phyloP scores from a whole-genome alignment of 176 grass and related monocot genomes.

The Lolium multiflorum region DNA sequence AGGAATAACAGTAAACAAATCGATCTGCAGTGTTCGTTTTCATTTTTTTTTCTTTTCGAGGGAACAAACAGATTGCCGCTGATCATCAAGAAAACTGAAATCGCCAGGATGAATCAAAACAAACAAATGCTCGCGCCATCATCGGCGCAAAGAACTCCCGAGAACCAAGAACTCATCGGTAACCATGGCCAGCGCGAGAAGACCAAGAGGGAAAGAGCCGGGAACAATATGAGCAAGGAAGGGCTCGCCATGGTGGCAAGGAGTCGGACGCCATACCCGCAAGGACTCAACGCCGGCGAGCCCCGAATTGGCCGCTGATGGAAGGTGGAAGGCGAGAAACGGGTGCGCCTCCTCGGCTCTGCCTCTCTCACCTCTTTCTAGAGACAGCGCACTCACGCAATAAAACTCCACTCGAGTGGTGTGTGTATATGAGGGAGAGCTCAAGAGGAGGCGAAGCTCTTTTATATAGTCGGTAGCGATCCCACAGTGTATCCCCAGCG shows the following conservation, averaged over 20 bases:
- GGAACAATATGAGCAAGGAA: neutral
- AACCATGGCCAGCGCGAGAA: too few relatives aligned
- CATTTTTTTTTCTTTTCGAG: too few relatives aligned
- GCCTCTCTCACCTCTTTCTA: neutral
- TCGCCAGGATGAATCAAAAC: conserved; percentile 28
- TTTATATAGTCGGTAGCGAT: conserved; percentile 34
- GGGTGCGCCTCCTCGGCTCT: neutral
- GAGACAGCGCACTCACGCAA: neutral
- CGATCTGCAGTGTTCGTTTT: neutral
- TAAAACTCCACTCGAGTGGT: conserved; percentile 3
- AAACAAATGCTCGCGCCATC: conserved; percentile 36
- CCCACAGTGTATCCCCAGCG: neutral
- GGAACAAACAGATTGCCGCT: neutral
- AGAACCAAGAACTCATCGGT: neutral
- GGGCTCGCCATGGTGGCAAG: neutral
- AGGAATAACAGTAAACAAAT: conserved; percentile 36
- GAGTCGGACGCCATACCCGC: conserved; percentile 1
- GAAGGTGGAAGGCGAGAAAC: neutral
- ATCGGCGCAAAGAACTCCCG: neutral
- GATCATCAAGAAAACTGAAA: neutral
- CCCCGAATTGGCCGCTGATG: neutral
- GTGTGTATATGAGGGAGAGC: neutral
- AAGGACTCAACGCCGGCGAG: neutral
- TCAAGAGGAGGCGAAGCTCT: neutral
- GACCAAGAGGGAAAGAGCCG: neutral